Conservation (phyloP, 148 eudicot species). For the Polygonum aviculare region DNA sequence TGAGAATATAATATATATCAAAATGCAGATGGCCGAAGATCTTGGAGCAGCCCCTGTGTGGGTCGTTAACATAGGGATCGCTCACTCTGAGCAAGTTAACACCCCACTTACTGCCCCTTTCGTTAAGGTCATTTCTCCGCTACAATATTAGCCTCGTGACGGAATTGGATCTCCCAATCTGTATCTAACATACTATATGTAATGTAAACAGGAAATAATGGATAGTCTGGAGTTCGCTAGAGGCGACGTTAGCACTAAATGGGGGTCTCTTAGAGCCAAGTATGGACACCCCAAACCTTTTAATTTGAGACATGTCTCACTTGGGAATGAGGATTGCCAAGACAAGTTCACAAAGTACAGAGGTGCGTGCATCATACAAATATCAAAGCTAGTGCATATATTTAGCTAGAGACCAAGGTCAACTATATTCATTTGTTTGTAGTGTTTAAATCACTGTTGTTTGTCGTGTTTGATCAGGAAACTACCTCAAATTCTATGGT, state of each 20-base stretch:
- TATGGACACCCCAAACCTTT: conserved; percentile 73
- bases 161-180: not conserved
- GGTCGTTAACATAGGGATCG: conserved; percentile 76
- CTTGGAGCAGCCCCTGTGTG: conserved; percentile 76
- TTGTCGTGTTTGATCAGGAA: not conserved
- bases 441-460: not conserved
- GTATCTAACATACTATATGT: not conserved
- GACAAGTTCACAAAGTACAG: conserved; percentile 22
- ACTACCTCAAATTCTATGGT: conserved; percentile 6
- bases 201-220: conserved; percentile 45
- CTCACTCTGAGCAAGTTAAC: not conserved
- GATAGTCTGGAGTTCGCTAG: conserved; percentile 80
- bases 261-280: conserved; percentile 72
- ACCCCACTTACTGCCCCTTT: not conserved
- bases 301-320: conserved; percentile 50
- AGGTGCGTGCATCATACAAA: conserved; percentile 27
- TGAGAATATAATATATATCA: not conserved
- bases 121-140: not conserved
- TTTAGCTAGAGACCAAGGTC: not conserved
- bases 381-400: not conserved
- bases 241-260: conserved; percentile 48
- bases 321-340: conserved; percentile 70
- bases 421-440: not conserved
- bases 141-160: too few species aligned
- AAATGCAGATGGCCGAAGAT: conserved; percentile 72